These are phyloP conservation scores for Ceratocystis colombiana DNA, from an alignment of 2,329 filamentous ascomycete species.

Conservation along the genomic window DNA sequence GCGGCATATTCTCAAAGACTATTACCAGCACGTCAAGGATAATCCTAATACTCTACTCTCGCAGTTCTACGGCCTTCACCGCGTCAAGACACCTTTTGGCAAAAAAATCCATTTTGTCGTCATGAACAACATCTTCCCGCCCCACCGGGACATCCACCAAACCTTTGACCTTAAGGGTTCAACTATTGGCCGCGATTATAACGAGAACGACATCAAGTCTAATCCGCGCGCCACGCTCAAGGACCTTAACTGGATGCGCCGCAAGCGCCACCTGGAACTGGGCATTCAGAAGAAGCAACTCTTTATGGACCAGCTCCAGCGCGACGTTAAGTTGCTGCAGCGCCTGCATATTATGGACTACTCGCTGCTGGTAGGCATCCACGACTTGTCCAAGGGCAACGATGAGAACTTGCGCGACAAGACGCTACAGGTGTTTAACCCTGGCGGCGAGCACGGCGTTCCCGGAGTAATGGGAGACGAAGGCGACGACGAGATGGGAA, in stretches of 20 bases:
- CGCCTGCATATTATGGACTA: conserved; percentile 97
- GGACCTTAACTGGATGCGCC: conserved; percentile 89
- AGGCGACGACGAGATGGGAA: conserved; percentile 32
- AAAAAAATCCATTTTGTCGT: conserved; percentile 99
- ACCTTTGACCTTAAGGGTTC: conserved; percentile 97
- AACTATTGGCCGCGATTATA: conserved; percentile 84
- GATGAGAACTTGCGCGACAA: conserved; percentile 86
- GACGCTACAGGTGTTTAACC: conserved; percentile 88
- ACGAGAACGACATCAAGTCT: conserved; percentile 72
- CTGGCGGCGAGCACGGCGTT: conserved; percentile 42
- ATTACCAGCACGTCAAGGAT: conserved; percentile 81
- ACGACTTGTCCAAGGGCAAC: conserved; percentile 82
- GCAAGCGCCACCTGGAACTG: conserved; percentile 75
- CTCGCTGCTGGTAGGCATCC: conserved; percentile 86
- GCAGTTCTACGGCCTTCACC: conserved; percentile 93
- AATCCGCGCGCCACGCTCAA: conserved; percentile 92
- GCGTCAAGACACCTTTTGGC: conserved; percentile 96
- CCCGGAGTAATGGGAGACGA: conserved; percentile 42
- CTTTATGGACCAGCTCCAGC: conserved; percentile 80
- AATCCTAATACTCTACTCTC: conserved; percentile 96
- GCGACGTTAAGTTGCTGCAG: conserved; percentile 78
- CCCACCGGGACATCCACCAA: conserved; percentile 91
- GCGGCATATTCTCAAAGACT: conserved; percentile 74
- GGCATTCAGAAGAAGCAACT: conserved; percentile 78
- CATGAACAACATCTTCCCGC: conserved; percentile 99